phyloP scores from a whole-genome alignment of 352 stramenopile genomes.

The Phytophthora citrophthora region DNA sequence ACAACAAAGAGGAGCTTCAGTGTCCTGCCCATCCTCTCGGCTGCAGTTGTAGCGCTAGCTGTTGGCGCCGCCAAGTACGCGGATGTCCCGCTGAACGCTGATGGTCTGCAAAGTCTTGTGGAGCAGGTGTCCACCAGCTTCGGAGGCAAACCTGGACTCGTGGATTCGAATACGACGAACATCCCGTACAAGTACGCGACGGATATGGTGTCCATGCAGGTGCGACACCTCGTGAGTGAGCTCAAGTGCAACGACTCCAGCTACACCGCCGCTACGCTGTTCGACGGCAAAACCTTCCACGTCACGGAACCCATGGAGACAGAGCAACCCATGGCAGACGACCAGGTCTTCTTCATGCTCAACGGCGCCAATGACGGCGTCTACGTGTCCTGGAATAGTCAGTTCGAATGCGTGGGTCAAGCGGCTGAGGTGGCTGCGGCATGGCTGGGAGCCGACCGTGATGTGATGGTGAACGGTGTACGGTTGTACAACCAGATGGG shows the following conservation, averaged over 20 bases:
- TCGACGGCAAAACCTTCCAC: conserved; percentile 40
- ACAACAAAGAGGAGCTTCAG: conserved; percentile 22
- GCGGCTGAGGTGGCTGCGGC: conserved; percentile 52
- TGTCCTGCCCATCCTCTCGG: conserved; percentile 34
- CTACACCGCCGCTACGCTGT: conserved; percentile 44
- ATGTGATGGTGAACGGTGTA: conserved; percentile 74
- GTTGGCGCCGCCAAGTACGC: conserved; percentile 31
- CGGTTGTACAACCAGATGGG: conserved; percentile 79
- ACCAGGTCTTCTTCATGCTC: conserved; percentile 87
- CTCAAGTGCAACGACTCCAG: conserved; percentile 42
- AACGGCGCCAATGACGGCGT: conserved; percentile 83
- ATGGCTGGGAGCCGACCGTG: conserved; percentile 71
- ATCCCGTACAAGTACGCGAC: conserved; percentile 69
- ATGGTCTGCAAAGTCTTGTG: conserved; percentile 26
- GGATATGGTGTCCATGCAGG: conserved; percentile 49
- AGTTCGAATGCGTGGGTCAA: conserved; percentile 63
- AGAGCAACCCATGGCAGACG: conserved; percentile 22
- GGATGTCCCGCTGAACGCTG: conserved; percentile 32
- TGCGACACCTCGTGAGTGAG: conserved; percentile 47
- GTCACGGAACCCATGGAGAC: conserved; percentile 70
- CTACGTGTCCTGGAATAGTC: conserved; percentile 81
- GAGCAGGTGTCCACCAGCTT: conserved; percentile 16
- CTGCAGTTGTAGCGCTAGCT: conserved; percentile 24
- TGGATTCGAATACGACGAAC: conserved; percentile 15
- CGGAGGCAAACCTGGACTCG: conserved; percentile 5